Conservation (phyloP, 2,329 filamentous ascomycete genomes). For the Phyllosticta citrichinensis region DNA sequence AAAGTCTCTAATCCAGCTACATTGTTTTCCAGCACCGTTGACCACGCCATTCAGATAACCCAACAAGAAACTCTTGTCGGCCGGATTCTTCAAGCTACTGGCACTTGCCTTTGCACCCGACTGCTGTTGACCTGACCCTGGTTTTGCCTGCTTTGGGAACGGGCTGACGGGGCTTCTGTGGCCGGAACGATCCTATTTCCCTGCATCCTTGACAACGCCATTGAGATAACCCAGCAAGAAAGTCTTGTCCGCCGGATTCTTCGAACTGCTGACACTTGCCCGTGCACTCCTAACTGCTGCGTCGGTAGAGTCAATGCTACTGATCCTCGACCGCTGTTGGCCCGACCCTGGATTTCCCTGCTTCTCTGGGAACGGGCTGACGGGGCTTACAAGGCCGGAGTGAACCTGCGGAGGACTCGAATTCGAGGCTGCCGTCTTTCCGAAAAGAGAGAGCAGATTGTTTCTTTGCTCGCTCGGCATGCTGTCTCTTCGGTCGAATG, state of each 20-base stretch:
- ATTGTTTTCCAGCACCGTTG: conserved; percentile 20
- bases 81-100: conserved; percentile 35
- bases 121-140: conserved; percentile 14
- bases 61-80: conserved; percentile 66
- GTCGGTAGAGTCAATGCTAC: conserved; percentile 17
- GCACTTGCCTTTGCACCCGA: conserved; percentile 9
- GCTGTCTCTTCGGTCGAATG: conserved; percentile 21
- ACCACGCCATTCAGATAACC: conserved; percentile 57
- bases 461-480: conserved; percentile 23
- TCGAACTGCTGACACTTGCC: conserved; percentile 13
- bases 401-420: conserved; percentile 17
- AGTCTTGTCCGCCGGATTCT: conserved; percentile 55
- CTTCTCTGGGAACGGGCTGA: conserved; percentile 25
- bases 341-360: conserved; percentile 14
- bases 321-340: conserved; percentile 23
- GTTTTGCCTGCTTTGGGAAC: conserved; percentile 19
- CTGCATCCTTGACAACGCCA: conserved; percentile 35
- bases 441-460: conserved; percentile 28
- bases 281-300: not conserved
- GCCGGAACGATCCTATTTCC: conserved; percentile 18
- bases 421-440: conserved; percentile 15
- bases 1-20: not conserved
- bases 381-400: conserved; percentile 29
- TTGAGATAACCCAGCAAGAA: conserved; percentile 71
- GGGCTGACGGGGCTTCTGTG: conserved; percentile 30